Base-by-base conservation (phyloP, 352 stramenopile genomes). In the Achlya hypogyna region DNA sequence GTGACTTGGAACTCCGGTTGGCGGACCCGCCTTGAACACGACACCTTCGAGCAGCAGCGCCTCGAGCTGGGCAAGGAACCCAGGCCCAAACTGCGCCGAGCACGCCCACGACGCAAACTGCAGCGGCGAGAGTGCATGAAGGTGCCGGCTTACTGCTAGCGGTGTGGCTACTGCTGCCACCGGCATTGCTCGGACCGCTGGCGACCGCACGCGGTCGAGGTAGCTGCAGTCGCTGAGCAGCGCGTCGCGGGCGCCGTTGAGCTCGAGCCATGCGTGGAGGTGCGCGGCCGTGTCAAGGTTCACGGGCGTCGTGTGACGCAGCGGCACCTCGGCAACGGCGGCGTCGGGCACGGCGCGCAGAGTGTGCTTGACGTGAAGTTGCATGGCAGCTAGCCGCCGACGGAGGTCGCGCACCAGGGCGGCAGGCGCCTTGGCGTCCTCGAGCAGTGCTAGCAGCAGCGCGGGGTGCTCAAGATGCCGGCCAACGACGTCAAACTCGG, bases 201-300 rank as follows among this genome's bases (percentile, higher is more conserved):
- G n/a, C n/a, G n/a, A n/a, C n/a, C n/a, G n/a, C n/a, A n/a, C n/a
- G n/a, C n/a, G n/a, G n/a, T n/a, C n/a, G n/a, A n/a, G n/a, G n/a
- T n/a, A n/a, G n/a, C n/a, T n/a, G n/a, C n/a, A 10, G 38, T 18
- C 12, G 38, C 38, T 45, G 45, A 65, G 32, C 9, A 65, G 27
- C 29, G 40, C 29, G 16, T 27, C 28, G 34, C 58, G 58, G 5
- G 22, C 23, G 12, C 68, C 74, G 4, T 73, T 78, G 25, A 74
- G 69, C 59, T 87, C 73, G 22, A 91, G 73, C 18, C 78, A 78
- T 40, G 76, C 75, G 42, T 87, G 72, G 68, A 95, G 71, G 69
- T 92, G 79, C 16, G 84, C 75, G 27, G 91, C 70, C 38, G 76
- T 75, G 47, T 93, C 84, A n/a, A 93, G 54, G 60, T 91, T 95